Evolutionary conservation across 805 yeast genomes (phyloP), one percentile per base, ranked within the genome.

Genomic region (Hyphopichia homilentoma): DNA sequence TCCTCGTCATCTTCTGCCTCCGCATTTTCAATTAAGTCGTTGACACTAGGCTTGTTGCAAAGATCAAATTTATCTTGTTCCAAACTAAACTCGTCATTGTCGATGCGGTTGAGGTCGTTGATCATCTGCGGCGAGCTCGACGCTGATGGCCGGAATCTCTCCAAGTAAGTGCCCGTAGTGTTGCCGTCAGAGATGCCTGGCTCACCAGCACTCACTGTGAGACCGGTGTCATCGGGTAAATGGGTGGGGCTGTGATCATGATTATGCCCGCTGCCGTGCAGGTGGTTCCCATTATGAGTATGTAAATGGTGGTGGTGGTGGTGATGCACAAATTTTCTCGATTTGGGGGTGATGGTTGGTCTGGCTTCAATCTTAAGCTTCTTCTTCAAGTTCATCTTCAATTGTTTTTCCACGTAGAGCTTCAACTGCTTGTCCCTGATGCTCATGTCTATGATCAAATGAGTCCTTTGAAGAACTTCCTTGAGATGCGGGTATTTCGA

Each of bases 401-500:
- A 44, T 38, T 60, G 63, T 32, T 58, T 58, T 35, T 62, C 66
- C 19, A 62, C 45, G 34, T 48, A 55, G 26, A 63, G 33, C 34
- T 62, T 63, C 33, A 61, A 44, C 30, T 61, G 65, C 38, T 65
- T 63, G 36, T 65, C 70, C 27, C 70, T 45, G 25, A 65, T 65
- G 39, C 70, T 64, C 57, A 90, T 65, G 18, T 79, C 76, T 9
- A 84, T 81, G 6, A 88, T 79, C 29, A 88, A 61, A 55, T 84
- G 83, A 3, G 95, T 80, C 32, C 73, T 75, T 44, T 88, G 94
- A 37, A 90, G 64, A 29, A 70, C 70, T 23, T 78, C 81, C 48
- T 89, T 84, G 54, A 89, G 64, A 40, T 77, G 73, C 0, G 96
- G 81, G 50, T 93, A 90, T 57, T 90, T 90, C 4, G 97, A 88